Evolutionary conservation across 352 stramenopile species (phyloP), one percentile per base, ranked within the genome.

Genomic region (Phytopythium cucurbitacearum): DNA sequence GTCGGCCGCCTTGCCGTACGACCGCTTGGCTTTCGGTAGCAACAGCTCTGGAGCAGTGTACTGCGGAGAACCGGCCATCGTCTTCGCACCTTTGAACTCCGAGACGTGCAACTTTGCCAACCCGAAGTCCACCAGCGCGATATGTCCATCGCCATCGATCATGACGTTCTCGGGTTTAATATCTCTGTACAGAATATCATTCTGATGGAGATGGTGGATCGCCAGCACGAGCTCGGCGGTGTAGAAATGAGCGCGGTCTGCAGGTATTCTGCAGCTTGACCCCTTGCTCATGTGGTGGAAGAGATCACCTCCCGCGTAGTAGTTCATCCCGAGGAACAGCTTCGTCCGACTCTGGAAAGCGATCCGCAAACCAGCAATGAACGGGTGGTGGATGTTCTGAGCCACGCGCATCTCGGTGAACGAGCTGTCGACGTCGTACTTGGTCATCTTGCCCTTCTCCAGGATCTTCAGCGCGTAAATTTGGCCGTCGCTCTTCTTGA

Each of bases 161-260:
- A 98, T 96, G 13, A 98, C 79, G 57, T 98, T 98, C 65, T 98
- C 93, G 10, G 95, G 95, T 58, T 99, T 99, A 36, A 98, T 95
- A 64, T 99, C 95, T 63, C 89, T 87, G 70, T 98, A 98, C 8
- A 98, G 76, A 71, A 98, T 98, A 62, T 98, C 83, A 60, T 95
- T 85, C 48, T 96, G 75, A 66, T 98, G 94, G 59, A 98, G 67
- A 48, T 97, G 89, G 51, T 95, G 87, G 54, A 98, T 94, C 32
- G 84, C 94, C 7, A 97, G 67, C 37, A 94, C 85, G 41, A 98
- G 74, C 63, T 98, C 94, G 6, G 94, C 94, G 38, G 86, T 87
- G 69, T 98, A 98, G 61, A 98, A 95, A 59, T 94, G 85, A 7
- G 87, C 86, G 8, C 89, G 85, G 34, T 87, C 69, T 4, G 79